Percentiles rank a stretch among this genome's conserved stretches.
phyloP scores from a whole-genome alignment of 2,329 filamentous ascomycete genomes.

The Phyllosticta paracitricarpa region DNA sequence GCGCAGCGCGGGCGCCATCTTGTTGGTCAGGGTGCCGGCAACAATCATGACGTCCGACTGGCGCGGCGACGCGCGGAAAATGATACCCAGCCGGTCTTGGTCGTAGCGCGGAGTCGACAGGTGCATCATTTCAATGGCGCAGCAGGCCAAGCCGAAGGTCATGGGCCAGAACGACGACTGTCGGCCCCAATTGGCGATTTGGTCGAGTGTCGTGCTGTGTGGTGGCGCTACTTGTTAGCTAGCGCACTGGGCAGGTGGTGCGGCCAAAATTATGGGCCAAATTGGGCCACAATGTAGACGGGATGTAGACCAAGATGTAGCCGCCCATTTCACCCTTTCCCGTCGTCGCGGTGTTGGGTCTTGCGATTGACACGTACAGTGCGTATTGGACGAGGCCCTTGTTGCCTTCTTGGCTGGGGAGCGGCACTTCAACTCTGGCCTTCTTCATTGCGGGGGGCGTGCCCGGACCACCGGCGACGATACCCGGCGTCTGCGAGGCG shows the following conservation, averaged over 20 bases:
- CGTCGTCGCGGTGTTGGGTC: neutral
- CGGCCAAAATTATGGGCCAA: too few relatives aligned
- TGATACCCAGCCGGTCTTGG: slow-evolving; percentile 81
- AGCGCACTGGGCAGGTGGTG: neutral
- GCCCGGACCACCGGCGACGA: slow-evolving; percentile 44
- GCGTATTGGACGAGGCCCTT: slow-evolving; percentile 78
- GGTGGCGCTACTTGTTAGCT: neutral
- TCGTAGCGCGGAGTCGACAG: slow-evolving; percentile 86
- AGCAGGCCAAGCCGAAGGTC: slow-evolving; percentile 84
- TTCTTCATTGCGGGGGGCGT: slow-evolving; percentile 43
- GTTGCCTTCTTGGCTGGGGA: slow-evolving; percentile 68
- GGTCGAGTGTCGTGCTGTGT: slow-evolving; percentile 64
- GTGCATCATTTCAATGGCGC: slow-evolving; percentile 92
- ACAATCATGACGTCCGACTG: slow-evolving; percentile 95
- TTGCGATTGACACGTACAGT: slow-evolving; percentile 50
- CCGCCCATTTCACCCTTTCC: neutral
- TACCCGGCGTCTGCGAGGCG: slow-evolving; percentile 40
- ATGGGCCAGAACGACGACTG: slow-evolving; percentile 87
- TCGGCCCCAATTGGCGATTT: slow-evolving; percentile 76
- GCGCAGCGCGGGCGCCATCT: slow-evolving; percentile 85
- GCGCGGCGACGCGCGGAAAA: slow-evolving; percentile 80
- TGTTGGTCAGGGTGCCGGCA: slow-evolving; percentile 86
- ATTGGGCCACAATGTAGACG: neutral
- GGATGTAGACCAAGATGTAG: neutral
- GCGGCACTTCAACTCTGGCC: slow-evolving; percentile 58